phyloP scores from a whole-genome alignment of 257 asterid genomes.

The Nicotiana otophora region DNA sequence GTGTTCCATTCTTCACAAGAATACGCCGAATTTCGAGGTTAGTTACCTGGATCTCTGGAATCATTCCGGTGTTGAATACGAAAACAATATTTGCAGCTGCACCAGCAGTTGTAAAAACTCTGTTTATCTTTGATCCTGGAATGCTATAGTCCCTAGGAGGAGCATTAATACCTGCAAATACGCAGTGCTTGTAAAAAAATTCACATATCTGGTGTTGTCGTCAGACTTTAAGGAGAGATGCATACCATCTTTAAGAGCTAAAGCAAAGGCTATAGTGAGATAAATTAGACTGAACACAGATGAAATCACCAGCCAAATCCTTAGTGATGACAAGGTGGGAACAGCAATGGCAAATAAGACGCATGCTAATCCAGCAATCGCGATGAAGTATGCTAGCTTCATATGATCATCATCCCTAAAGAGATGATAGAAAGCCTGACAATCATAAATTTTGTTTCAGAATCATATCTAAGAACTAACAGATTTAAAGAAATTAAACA shows the following conservation, averaged over 20 bases:
- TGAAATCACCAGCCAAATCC: slow-evolving; percentile 74
- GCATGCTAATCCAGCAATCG: slow-evolving; percentile 69
- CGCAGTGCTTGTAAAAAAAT: not conserved
- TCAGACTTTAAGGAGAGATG: not conserved
- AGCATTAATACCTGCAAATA: slow-evolving; percentile 29
- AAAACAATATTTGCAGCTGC: slow-evolving; percentile 80
- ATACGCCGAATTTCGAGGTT: not conserved
- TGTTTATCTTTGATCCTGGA: slow-evolving; percentile 45
- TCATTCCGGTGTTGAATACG: slow-evolving; percentile 96
- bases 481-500: not conserved
- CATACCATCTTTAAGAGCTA: slow-evolving; percentile 82
- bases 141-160: slow-evolving; percentile 62
- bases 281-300: slow-evolving; percentile 65
- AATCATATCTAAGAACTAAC: not conserved
- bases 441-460: not conserved
- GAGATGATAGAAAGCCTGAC: slow-evolving; percentile 74
- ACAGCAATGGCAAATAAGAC: slow-evolving; percentile 64
- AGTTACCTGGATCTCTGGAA: slow-evolving; percentile 89
- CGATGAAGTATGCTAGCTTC: slow-evolving; percentile 76
- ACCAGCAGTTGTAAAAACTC: slow-evolving; percentile 68
- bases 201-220: not conserved
- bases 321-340: slow-evolving; percentile 83
- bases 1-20: not conserved
- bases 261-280: slow-evolving; percentile 46
- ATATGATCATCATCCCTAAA: slow-evolving; percentile 48